Base-by-base conservation (phyloP, 306 rosid species). In the Lathyrus aphaca region DNA sequence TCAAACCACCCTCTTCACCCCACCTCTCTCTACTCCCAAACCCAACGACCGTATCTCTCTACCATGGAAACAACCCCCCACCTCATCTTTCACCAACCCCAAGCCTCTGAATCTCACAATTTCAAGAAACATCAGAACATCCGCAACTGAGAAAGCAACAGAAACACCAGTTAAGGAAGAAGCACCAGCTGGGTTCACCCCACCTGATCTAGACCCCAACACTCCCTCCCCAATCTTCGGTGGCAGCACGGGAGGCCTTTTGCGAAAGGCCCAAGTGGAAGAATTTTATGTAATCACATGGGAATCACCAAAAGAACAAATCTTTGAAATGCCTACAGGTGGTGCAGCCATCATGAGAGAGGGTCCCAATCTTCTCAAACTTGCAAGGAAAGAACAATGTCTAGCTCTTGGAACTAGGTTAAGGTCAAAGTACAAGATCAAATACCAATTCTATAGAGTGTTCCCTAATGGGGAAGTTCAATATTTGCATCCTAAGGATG, bases 281-380 rank as follows among this genome's bases (percentile, higher is more conserved):
- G 99, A 94, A 74, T 94, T 94, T 76, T 91, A 94, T 58, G 99
- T 89, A 0, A 94, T 94, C 57, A 94, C 97, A 8, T 94, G 97
- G 99, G 95, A 89, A 0, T 88, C 96, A 0, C 92, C 97, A 0
- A 94, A 94, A 64, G 99, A 94, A 71, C 99, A 94, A 72, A 87
- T 94, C 59, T 94, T 94, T 62, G 99, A 94, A 83, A 94, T 94
- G 99, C 97, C 97, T 3, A 94, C 99, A 0, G 99, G 99, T 0
- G 99, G 99, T 21, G 97, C 97, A 3, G 99, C 99, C 80, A 91
- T 94, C 40, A 91, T 94, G 99, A 82, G 99, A 75, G 67, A 91
- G 43, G 99, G 99, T 3, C 92, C 97, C 0, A 94, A 94, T 74
- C 79, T 94, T 17, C 82, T 94, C 54, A 94, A 94, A 56, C 12